Base-by-base conservation (phyloP, 768 basidiomycete genomes). In the Boletus reticulatus region DNA sequence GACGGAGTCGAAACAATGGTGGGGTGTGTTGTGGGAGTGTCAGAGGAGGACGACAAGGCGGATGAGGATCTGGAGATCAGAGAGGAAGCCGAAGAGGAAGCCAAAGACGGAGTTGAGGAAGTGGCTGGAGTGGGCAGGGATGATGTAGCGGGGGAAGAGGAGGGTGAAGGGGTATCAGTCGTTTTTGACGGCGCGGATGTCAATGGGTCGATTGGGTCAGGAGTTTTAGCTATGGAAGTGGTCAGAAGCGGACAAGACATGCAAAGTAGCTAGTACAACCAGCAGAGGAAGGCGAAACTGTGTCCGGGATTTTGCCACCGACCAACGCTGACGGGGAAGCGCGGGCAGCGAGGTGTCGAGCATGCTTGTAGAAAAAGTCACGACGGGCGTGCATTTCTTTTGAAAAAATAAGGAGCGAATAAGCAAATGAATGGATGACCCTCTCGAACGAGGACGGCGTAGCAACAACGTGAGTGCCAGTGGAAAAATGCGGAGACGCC, bases 331-430 rank as follows among this genome's bases (percentile, higher is more conserved):
- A 17, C 12, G 22, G 24, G 22, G 6, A 9, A 4, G 16, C 24
- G 4, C 65, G 66, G 32, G 51, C 64, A 36, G 37, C 58, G 0
- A 62, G 37, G 17, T 51, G 46, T 7, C 45, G 56, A 6, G 53
- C 34, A 11, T 62, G 69, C 43, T 50, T 65, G 46, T 71, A 45
- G 24, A 57, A 36, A 55, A 55, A 52, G 48, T 57, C 38, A 39
- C 53, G 55, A 32, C 13, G 59, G n/a, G 44, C 44, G n/a, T 50
- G 49, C 57, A 65, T 67, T 45, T 53, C 38, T 60, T 16, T 19
- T 27, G 29, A 2, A 22, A 37, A 37, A 13, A 1, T 65, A 66
- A 71, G 29, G 67, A 73, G 52, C 43, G 69, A 53, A 52, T 11
- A 4, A 14, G 22, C 0, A 53, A 68, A 72, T 19, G 67, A 70